These are phyloP conservation scores for Chamaecyparis obtusa DNA, from an alignment of 75 land plant species.

Conservation along the genomic window DNA sequence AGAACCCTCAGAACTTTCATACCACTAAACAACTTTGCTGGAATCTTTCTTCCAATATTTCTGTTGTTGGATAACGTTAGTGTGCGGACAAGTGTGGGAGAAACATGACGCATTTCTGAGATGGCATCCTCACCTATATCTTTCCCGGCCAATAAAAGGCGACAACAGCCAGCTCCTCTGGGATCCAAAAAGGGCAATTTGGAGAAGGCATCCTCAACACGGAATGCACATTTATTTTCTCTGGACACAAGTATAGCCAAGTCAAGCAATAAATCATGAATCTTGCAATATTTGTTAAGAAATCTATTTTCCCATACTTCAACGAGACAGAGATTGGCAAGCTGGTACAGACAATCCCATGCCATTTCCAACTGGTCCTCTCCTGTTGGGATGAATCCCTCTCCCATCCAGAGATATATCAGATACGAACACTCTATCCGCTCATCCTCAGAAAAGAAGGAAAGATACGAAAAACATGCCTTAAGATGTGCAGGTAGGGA, in stretches of 20 bases:
- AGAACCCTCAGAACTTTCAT: not conserved
- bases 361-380: too few species aligned
- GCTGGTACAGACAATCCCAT: not conserved
- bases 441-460: not conserved
- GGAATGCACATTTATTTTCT: not conserved
- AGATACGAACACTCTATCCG: not conserved
- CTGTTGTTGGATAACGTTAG: not conserved
- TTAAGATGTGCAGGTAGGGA: not conserved
- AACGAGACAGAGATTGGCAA: not conserved
- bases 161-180: not conserved
- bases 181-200: not conserved
- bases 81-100: not conserved
- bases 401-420: slow-evolving; percentile 11
- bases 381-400: slow-evolving; percentile 7
- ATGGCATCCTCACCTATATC: not conserved
- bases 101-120: not conserved
- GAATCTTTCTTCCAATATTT: not conserved
- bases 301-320: not conserved
- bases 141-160: not conserved
- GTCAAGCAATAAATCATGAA: not conserved
- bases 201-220: not conserved
- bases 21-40: not conserved
- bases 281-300: not conserved
- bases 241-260: not conserved
- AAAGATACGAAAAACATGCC: slow-evolving; percentile 15